Conservation (phyloP, 148 eudicot genomes). For the Heliamphora exappendiculata region DNA sequence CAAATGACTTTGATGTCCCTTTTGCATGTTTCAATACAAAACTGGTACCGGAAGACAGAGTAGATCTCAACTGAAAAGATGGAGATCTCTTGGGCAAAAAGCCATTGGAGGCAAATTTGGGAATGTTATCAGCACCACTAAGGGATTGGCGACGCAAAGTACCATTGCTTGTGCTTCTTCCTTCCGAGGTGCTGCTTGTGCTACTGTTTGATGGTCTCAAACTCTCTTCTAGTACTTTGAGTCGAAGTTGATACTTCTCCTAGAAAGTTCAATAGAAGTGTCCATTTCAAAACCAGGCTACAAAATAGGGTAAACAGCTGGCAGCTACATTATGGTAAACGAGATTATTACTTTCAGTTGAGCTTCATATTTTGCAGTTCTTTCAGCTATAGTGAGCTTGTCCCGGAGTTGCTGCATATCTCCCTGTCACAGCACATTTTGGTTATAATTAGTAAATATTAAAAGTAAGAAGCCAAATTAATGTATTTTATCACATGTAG, state of each 20-base stretch:
- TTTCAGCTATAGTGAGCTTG: conserved; percentile 51
- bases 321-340: background rate
- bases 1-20: conserved; percentile 62
- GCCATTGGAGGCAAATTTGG: conserved; percentile 53
- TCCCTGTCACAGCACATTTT: conserved; percentile 32
- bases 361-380: conserved; percentile 63
- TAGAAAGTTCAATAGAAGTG: conserved; percentile 8
- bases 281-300: background rate
- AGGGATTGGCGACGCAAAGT: conserved; percentile 51
- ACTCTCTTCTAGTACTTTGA: conserved; percentile 60
- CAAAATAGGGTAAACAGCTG: background rate
- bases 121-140: conserved; percentile 54
- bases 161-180: conserved; percentile 39
- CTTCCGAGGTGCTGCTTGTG: conserved; percentile 28
- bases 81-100: conserved; percentile 59
- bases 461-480: background rate
- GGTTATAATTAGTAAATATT: background rate
- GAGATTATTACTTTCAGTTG: conserved; percentile 41
- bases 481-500: background rate
- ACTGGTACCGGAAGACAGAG: conserved; percentile 53
- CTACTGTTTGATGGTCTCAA: conserved; percentile 39
- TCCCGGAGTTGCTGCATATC: conserved; percentile 66
- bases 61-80: conserved; percentile 45
- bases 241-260: conserved; percentile 59
- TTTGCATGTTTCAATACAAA: conserved; percentile 59